These are phyloP conservation scores for Proliferodiscus dingleyae DNA, from an alignment of 2,329 filamentous ascomycete species.

Conservation along the genomic window DNA sequence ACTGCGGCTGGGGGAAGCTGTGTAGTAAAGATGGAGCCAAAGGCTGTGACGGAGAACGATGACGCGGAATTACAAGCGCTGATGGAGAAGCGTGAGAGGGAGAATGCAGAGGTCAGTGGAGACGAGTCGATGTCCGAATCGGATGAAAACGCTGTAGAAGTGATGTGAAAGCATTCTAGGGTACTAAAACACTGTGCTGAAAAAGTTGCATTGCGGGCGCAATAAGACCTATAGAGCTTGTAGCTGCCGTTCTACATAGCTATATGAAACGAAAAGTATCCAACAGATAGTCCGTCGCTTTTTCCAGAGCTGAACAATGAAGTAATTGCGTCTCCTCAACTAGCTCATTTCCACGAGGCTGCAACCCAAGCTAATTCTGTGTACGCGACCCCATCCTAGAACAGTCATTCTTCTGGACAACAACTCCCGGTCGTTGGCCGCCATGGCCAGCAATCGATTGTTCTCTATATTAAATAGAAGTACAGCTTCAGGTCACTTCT, in stretches of 20 bases:
- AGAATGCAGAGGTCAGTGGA: slow-evolving; percentile 96
- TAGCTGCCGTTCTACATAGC: slow-evolving; percentile 9
- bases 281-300: too few relatives aligned
- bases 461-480: slow-evolving; percentile 16
- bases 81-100: slow-evolving; percentile 98
- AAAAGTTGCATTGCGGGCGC: slow-evolving; percentile 30
- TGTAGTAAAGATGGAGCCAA: slow-evolving; percentile 95
- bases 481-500: slow-evolving; percentile 10
- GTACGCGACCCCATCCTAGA: background rate
- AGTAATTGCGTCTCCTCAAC: slow-evolving; percentile 11
- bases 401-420: too few relatives aligned
- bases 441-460: slow-evolving; percentile 20
- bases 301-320: too few relatives aligned
- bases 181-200: slow-evolving; percentile 26
- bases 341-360: slow-evolving; percentile 6
- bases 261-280: slow-evolving; percentile 2
- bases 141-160: slow-evolving; percentile 73
- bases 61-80: slow-evolving; percentile 94
- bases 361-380: too few relatives aligned
- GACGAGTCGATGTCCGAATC: slow-evolving; percentile 96
- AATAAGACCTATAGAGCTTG: slow-evolving; percentile 20
- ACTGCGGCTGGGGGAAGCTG: slow-evolving; percentile 72
- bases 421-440: slow-evolving; percentile 2
- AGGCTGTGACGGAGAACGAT: slow-evolving; percentile 97
- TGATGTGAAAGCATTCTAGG: slow-evolving; percentile 34